phyloP scores from a whole-genome alignment of 2,329 filamentous ascomycete species.

The Didymellaceae sp. region DNA sequence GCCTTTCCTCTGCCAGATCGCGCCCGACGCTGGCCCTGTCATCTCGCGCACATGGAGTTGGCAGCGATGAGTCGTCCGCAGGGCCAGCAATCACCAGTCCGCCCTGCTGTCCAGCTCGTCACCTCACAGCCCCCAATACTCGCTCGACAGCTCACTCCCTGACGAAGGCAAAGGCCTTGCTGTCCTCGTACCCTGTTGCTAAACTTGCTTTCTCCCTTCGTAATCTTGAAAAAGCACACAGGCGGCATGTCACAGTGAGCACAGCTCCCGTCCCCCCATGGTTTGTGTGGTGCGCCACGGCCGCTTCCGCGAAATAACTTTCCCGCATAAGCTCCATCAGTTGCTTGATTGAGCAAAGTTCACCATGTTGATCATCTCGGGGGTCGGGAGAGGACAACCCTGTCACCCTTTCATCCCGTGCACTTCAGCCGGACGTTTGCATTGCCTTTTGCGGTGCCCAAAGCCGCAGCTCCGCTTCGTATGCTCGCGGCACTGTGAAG shows the following conservation, averaged over 20 bases:
- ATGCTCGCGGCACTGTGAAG: conserved; percentile 8
- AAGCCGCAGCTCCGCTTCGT: conserved; percentile 2
- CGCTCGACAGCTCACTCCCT: conserved; percentile 4
- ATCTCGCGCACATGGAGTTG: conserved; percentile 22
- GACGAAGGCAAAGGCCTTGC: background rate
- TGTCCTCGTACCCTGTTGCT: conserved; percentile 1
- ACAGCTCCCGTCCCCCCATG: conserved; percentile 7
- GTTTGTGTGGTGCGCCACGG: conserved; percentile 12
- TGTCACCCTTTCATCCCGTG: conserved; percentile 10
- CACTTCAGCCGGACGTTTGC: conserved; percentile 16
- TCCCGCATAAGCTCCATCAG: conserved; percentile 3
- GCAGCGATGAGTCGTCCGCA: conserved; percentile 39
- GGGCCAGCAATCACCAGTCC: conserved; percentile 24
- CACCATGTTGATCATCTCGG: conserved; percentile 16
- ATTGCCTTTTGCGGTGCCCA: conserved; percentile 12
- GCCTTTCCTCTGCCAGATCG: conserved; percentile 31
- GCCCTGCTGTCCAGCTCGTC: conserved; percentile 24
- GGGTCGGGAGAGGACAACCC: conserved; percentile 9
- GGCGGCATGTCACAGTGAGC: conserved; percentile 9
- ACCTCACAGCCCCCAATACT: conserved; percentile 9
- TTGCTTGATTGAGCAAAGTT: conserved; percentile 10
- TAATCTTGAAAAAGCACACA: conserved; percentile 16
- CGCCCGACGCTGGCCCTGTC: conserved; percentile 26
- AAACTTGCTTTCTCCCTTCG: conserved; percentile 15
- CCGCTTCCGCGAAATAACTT: conserved; percentile 18